Evolutionary conservation across 176 grass and related monocot species (phyloP).

Genomic region (Eremochloa ophiuroides): DNA sequence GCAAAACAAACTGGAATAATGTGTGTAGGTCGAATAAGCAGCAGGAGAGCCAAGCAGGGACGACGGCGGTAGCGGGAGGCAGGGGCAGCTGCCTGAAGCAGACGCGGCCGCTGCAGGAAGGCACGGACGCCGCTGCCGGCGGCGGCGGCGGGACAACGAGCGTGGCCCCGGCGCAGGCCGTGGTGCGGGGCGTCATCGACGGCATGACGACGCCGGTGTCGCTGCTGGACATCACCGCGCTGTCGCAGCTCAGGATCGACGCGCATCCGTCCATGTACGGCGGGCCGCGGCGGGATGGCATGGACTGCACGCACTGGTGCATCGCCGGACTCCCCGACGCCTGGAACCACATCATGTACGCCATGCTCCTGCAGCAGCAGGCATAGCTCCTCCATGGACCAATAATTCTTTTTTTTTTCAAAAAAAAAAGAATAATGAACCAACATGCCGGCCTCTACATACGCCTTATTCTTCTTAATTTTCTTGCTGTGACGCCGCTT

Average conservation of each 20-base stretch:
- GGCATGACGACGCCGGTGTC: conserved; percentile 48
- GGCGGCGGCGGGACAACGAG: conserved; percentile 5
- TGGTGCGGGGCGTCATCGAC: conserved; percentile 35
- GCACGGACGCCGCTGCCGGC: conserved; percentile 11
- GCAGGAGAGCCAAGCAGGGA: background rate
- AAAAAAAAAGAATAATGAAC: background rate
- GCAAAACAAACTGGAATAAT: background rate
- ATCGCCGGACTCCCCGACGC: conserved; percentile 63
- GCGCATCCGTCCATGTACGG: conserved; percentile 77
- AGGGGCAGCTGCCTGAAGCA: conserved; percentile 35
- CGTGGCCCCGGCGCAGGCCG: conserved; percentile 30
- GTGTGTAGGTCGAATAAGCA: conserved; percentile 2
- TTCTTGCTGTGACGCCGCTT: too few relatives aligned
- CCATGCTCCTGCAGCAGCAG: conserved; percentile 18
- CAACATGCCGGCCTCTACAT: background rate
- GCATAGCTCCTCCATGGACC: background rate
- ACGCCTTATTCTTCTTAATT: background rate
- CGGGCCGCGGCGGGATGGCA: conserved; percentile 36
- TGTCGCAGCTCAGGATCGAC: conserved; percentile 84
- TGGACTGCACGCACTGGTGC: conserved; percentile 91
- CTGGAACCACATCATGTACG: conserved; percentile 67
- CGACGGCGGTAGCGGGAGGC: background rate
- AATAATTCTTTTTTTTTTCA: background rate
- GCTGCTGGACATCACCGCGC: conserved; percentile 64
- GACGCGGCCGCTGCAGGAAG: conserved; percentile 47